phyloP scores from a whole-genome alignment of 2,329 filamentous ascomycete genomes.

The Diaporthe sp. region DNA sequence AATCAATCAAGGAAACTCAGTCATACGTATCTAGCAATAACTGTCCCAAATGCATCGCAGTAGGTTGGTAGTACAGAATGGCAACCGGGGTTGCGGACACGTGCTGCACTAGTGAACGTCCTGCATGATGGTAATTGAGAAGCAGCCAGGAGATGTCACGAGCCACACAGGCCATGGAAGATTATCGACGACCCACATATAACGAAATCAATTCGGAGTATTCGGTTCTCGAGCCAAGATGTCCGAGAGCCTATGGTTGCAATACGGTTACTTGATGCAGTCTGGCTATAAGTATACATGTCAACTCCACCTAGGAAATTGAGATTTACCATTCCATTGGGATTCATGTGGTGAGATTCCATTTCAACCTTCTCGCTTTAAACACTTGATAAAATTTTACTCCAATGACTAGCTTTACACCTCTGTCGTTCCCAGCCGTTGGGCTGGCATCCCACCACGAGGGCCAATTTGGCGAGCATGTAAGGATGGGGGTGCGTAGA shows the following conservation, averaged over 20 bases:
- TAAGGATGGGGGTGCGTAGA: not conserved
- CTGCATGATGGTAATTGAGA: too few species aligned
- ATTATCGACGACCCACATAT: rapidly evolving
- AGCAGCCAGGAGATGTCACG: not conserved
- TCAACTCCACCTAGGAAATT: too few species aligned
- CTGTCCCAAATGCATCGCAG: not conserved
- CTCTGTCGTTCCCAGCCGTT: not conserved
- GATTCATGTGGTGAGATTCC: rapidly evolving
- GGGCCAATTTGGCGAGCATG: not conserved
- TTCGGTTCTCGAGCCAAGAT: not conserved
- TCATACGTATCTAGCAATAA: too few species aligned
- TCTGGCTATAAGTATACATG: not conserved
- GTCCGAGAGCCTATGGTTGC: not conserved
- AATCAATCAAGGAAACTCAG: not conserved
- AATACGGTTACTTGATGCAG: too few species aligned
- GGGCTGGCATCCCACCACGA: not conserved
- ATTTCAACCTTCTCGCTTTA: too few species aligned
- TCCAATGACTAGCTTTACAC: not conserved
- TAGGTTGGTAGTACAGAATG: not conserved
- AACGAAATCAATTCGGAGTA: not conserved
- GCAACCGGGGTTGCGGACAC: not conserved
- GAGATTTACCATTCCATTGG: not conserved
- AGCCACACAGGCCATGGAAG: not conserved
- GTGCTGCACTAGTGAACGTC: not conserved
- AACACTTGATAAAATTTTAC: rapidly evolving